Percentiles rank a stretch among this genome's conserved stretches.
These are phyloP conservation scores for Ophiostoma fasciatum DNA, from an alignment of 2,329 filamentous ascomycete genomes.

Conservation along the genomic window DNA sequence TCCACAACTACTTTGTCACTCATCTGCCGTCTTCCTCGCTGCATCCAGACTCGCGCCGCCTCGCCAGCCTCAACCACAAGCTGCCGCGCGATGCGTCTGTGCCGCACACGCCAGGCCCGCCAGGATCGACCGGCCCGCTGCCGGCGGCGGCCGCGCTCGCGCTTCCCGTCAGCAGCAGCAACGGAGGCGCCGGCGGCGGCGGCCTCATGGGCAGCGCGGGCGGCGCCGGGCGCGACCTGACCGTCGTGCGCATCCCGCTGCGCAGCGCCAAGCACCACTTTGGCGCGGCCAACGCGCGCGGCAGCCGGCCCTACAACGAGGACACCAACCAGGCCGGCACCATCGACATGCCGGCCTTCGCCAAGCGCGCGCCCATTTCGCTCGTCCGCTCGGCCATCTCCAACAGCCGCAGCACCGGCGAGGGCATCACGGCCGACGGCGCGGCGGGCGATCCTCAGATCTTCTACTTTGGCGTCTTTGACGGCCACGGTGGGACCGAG, in stretches of 20 bases:
- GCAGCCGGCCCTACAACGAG: constrained; percentile 79
- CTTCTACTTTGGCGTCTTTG: constrained; percentile 95
- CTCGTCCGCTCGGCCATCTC: constrained; percentile 28
- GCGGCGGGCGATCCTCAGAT: constrained; percentile 76
- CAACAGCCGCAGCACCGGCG: constrained; percentile 35
- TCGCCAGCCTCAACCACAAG: constrained; percentile 59
- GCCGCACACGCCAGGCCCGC: constrained; percentile 47
- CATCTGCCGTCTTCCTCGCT: constrained; percentile 87
- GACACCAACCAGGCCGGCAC: constrained; percentile 90
- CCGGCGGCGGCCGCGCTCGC: constrained; percentile 23
- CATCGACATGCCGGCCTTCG: constrained; percentile 82
- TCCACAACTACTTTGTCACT: constrained; percentile 96
- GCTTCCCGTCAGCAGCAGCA: neutral
- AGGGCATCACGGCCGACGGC: constrained; percentile 57
- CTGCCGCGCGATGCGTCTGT: constrained; percentile 73
- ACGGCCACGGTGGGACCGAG: constrained; percentile 83
- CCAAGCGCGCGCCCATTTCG: constrained; percentile 61
- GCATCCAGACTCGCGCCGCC: constrained; percentile 64
- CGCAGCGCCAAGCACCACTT: constrained; percentile 94
- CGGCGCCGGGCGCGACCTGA: constrained; percentile 52
- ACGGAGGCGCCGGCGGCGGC: constrained; percentile 34
- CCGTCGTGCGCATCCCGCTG: constrained; percentile 87
- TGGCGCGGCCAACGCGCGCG: constrained; percentile 63
- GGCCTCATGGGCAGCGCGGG: constrained; percentile 37
- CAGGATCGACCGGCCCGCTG: constrained; percentile 35